Conservation (phyloP, 345 rosid species). For the Citrus cavaleriei region DNA sequence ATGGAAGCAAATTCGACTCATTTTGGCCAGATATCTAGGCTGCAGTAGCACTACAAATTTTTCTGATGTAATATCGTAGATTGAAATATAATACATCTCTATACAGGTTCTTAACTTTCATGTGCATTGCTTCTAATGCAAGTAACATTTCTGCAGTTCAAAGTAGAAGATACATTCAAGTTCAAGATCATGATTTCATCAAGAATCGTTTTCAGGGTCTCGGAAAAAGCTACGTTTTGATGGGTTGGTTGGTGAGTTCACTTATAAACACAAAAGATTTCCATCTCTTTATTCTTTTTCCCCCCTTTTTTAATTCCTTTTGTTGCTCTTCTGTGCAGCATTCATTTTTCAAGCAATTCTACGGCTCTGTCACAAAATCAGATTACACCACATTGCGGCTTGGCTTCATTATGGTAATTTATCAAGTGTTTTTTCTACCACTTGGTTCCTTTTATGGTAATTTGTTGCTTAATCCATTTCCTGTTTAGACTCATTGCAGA, state of each 20-base stretch:
- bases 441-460: background rate
- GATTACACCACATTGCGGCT: constrained; percentile 75
- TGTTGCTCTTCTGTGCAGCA: constrained; percentile 38
- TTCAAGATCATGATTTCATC: constrained; percentile 71
- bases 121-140: background rate
- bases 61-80: no score
- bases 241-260: constrained; percentile 66
- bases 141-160: constrained; percentile 31
- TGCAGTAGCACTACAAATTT: no score
- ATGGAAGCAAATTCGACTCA: no score
- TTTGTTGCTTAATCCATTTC: no score
- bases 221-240: constrained; percentile 48
- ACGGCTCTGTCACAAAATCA: constrained; percentile 65
- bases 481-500: constrained; percentile 67
- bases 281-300: no score
- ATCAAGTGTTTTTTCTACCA: background rate
- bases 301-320: background rate
- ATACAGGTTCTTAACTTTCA: no score
- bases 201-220: constrained; percentile 60
- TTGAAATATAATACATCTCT: no score
- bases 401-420: constrained; percentile 76
- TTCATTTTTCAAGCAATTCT: constrained; percentile 84
- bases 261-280: no score
- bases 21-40: no score
- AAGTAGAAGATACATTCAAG: constrained; percentile 35